phyloP scores from a whole-genome alignment of 352 stramenopile genomes.

The Paralagenidium karlingii region DNA sequence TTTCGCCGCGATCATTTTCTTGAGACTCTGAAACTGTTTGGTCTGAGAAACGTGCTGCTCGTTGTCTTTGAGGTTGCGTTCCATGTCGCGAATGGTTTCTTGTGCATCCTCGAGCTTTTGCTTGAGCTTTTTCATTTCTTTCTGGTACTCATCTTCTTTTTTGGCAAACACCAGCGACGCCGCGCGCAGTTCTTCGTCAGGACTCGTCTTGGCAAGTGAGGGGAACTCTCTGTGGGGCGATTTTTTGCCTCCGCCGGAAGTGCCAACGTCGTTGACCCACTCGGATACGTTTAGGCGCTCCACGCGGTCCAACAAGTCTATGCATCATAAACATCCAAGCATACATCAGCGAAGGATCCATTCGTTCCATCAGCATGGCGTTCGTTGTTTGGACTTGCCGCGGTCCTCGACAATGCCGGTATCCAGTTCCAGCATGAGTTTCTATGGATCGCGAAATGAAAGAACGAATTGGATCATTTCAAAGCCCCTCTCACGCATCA shows the following conservation, averaged over 20 bases:
- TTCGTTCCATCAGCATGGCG: background rate
- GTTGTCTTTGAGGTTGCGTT: conserved; percentile 37
- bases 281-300: conserved; percentile 65
- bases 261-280: conserved; percentile 27
- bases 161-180: conserved; percentile 26
- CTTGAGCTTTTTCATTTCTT: conserved; percentile 36
- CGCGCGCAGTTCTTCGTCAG: conserved; percentile 48
- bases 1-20: conserved; percentile 68
- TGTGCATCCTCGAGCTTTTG: conserved; percentile 38
- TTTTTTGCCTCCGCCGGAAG: conserved; percentile 16
- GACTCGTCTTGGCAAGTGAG: conserved; percentile 20
- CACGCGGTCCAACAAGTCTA: conserved; percentile 53
- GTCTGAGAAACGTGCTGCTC: conserved; percentile 62
- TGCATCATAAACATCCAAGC: background rate
- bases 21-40: conserved; percentile 78
- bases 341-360: background rate
- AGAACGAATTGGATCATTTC: background rate
- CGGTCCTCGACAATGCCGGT: conserved; percentile 63
- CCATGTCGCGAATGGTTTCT: conserved; percentile 39
- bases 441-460: conserved; percentile 10
- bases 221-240: too few species aligned
- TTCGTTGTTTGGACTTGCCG: background rate
- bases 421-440: conserved; percentile 50
- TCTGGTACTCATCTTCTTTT: conserved; percentile 35
- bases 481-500: background rate